A percentile compares a stretch with the other conserved stretches of the same genome.
Evolutionary conservation across 345 rosid genomes (phyloP).

Genomic region (Eucalyptus brandiana): DNA sequence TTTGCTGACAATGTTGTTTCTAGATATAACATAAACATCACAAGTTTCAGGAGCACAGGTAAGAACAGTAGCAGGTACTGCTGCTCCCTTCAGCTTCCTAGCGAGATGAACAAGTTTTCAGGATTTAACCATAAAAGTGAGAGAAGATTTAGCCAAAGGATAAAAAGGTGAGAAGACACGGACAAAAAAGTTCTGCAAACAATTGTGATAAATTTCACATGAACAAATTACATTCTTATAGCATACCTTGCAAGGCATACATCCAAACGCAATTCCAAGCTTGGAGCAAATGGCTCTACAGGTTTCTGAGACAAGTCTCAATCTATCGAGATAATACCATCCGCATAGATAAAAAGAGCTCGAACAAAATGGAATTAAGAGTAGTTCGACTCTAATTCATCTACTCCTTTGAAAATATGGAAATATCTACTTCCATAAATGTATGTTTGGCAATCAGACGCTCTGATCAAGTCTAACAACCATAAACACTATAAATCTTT

Average conservation of each 20-base stretch:
- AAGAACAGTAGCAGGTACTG: slow-evolving; percentile 37
- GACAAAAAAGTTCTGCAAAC: not conserved
- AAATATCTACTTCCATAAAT: not conserved
- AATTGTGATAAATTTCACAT: not conserved
- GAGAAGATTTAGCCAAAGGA: not conserved
- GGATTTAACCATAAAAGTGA: not conserved
- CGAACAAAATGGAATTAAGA: not conserved
- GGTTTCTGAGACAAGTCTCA: not conserved
- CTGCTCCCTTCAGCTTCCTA: slow-evolving; percentile 47
- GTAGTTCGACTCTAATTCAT: not conserved
- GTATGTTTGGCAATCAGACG: not conserved
- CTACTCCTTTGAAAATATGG: not conserved
- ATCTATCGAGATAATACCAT: not conserved
- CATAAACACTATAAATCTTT: not conserved
- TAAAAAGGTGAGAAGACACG: not conserved
- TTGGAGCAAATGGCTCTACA: not conserved
- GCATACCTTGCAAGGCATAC: not conserved
- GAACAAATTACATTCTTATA: not conserved
- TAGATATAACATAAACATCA: slow-evolving; percentile 39
- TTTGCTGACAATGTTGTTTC: slow-evolving; percentile 25
- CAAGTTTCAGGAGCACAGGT: slow-evolving; percentile 40
- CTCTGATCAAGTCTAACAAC: not conserved
- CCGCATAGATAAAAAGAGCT: not conserved
- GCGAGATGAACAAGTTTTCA: not conserved
- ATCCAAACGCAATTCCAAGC: not conserved